Conservation (phyloP, 495 filamentous ascomycete genomes). For the Astrothelium macrocarpum region DNA sequence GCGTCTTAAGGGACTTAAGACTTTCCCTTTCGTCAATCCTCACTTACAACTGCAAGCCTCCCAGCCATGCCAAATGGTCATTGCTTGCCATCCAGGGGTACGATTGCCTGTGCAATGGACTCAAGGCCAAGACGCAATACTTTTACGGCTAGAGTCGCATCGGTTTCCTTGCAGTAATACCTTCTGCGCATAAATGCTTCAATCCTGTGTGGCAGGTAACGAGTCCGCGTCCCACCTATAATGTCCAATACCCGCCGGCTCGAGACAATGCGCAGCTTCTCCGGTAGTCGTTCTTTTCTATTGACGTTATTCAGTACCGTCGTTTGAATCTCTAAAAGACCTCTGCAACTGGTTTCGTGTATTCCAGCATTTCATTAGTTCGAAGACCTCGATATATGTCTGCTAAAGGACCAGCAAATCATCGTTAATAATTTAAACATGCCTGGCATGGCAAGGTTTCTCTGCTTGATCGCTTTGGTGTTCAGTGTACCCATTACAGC, state of each 20-base stretch:
- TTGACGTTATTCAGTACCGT: background rate
- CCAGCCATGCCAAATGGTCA: background rate
- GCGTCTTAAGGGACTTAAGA: constrained; percentile 1
- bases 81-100: background rate
- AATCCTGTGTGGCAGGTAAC: background rate
- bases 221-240: background rate
- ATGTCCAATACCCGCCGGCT: background rate
- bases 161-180: constrained; percentile 1
- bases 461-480: background rate
- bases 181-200: background rate
- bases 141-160: background rate
- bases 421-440: background rate
- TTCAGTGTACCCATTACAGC: background rate
- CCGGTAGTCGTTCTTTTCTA: background rate
- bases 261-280: background rate
- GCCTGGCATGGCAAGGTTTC: background rate
- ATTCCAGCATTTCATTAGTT: background rate
- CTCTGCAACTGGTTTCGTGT: background rate
- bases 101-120: background rate
- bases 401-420: background rate
- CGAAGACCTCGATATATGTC: background rate
- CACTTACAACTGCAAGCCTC: background rate
- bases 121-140: background rate
- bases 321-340: background rate
- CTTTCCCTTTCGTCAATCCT: background rate